Evolutionary conservation across 768 basidiomycete genomes (phyloP).

Genomic region (Pulveroboletus sp.): DNA sequence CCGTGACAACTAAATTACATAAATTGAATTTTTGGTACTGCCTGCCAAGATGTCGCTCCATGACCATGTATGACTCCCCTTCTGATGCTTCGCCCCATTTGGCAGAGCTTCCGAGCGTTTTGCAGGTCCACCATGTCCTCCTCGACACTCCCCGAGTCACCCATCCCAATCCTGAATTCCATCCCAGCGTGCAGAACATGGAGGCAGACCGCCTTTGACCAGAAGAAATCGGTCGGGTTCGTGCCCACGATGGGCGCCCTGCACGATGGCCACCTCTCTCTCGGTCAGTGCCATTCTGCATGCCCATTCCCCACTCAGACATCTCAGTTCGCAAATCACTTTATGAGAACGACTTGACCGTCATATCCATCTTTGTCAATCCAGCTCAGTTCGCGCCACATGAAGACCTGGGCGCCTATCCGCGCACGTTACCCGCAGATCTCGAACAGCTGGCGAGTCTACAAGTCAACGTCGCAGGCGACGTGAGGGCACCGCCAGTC

Average conservation of each 20-base stretch:
- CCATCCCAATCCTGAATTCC: slow-evolving; percentile 53
- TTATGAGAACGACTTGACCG: slow-evolving; percentile 75
- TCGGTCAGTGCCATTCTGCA: slow-evolving; percentile 56
- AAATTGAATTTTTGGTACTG: no score
- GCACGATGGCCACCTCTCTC: slow-evolving; percentile 88
- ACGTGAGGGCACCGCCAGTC: slow-evolving; percentile 50
- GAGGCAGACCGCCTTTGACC: slow-evolving; percentile 60
- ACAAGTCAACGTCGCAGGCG: slow-evolving; percentile 25
- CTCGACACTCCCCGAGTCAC: slow-evolving; percentile 25
- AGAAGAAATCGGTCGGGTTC: slow-evolving; percentile 74
- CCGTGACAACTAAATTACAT: no score
- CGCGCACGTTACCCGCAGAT: slow-evolving; percentile 79
- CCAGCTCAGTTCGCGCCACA: slow-evolving; percentile 96
- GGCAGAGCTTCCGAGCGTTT: slow-evolving; percentile 3
- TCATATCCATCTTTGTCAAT: slow-evolving; percentile 96
- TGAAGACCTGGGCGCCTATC: slow-evolving; percentile 91
- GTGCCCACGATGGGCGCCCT: slow-evolving; percentile 99
- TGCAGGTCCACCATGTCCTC: slow-evolving; percentile 15
- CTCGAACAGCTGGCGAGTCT: slow-evolving; percentile 55
- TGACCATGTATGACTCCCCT: no score
- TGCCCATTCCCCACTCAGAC: slow-evolving; percentile 2
- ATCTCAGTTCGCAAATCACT: slow-evolving; percentile 73
- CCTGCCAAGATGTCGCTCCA: no score
- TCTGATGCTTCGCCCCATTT: slow-evolving; percentile 10
- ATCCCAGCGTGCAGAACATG: slow-evolving; percentile 67